Conservation (phyloP, 208 protist genomes). For the Wallacemonas sp. region DNA sequence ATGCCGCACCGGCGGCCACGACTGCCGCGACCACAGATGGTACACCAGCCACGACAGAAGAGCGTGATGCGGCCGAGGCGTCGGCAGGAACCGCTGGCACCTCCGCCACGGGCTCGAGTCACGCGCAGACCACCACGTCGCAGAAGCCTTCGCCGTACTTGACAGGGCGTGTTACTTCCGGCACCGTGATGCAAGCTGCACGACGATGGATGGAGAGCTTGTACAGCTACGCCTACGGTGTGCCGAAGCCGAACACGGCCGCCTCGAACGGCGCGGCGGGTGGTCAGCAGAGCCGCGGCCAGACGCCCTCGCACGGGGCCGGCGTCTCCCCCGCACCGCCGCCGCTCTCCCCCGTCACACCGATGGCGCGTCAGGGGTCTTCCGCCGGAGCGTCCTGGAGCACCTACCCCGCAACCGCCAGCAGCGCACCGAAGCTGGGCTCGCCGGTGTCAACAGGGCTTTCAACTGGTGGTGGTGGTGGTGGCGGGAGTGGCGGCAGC, state of each 20-base stretch:
- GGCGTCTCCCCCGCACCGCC: not conserved
- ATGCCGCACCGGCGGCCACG: not conserved
- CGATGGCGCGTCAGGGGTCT: not conserved
- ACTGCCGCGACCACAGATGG: not conserved
- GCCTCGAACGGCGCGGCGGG: not conserved
- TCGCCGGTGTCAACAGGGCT: not conserved
- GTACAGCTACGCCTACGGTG: constrained; percentile 61
- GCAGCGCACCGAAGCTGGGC: not conserved
- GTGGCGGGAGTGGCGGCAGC: not conserved
- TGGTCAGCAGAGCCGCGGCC: not conserved
- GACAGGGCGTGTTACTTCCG: constrained; percentile 41
- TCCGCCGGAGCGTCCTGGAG: not conserved
- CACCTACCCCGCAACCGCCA: not conserved
- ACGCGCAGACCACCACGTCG: not conserved
- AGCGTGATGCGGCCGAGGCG: too few species aligned
- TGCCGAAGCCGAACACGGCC: not conserved
- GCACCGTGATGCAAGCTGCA: constrained; percentile 35
- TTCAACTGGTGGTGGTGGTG: too few species aligned
- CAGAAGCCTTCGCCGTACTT: constrained; percentile 29
- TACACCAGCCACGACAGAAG: too few species aligned
- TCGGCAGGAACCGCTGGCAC: too few species aligned
- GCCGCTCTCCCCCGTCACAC: not conserved
- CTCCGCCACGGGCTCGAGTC: not conserved
- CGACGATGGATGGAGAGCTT: constrained; percentile 43
- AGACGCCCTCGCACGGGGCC: not conserved